phyloP scores from a whole-genome alignment of 73 alveolate genomes.

The Uronychia binucleata region DNA sequence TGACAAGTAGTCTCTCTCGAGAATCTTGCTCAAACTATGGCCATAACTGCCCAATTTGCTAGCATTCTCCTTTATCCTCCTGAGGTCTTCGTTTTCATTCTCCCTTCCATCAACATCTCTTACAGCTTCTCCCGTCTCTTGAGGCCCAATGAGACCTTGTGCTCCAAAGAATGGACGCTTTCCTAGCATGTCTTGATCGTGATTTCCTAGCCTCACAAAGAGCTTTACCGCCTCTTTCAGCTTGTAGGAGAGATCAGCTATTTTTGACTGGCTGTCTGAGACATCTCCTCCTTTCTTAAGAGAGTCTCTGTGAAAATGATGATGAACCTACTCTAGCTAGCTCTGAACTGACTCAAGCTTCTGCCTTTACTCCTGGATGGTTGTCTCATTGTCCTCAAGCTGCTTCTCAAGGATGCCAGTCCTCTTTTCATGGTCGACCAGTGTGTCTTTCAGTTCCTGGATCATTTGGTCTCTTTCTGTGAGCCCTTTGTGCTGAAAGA shows the following conservation, averaged over 20 bases:
- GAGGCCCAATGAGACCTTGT: neutral
- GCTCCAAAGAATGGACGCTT: neutral
- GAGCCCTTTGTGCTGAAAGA: neutral
- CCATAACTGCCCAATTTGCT: neutral
- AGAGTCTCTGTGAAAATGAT: no score
- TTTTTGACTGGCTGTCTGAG: neutral
- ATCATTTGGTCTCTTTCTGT: neutral
- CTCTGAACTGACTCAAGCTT: neutral
- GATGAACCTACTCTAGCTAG: neutral
- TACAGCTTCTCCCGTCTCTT: neutral
- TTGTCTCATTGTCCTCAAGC: neutral
- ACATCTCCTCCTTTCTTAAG: neutral
- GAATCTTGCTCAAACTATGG: neutral
- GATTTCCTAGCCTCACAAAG: neutral
- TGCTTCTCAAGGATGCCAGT: neutral
- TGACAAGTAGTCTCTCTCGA: neutral
- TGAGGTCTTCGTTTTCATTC: neutral
- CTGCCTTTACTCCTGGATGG: neutral
- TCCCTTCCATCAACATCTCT: neutral
- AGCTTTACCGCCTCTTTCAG: neutral
- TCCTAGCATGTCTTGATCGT: neutral
- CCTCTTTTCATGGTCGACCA: neutral
- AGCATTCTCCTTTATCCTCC: neutral
- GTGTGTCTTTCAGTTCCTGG: neutral
- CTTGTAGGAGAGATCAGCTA: neutral